Evolutionary conservation across 2,329 filamentous ascomycete species (phyloP), one percentile per base, ranked within the genome.

Genomic region (Curvularia verruculosa): DNA sequence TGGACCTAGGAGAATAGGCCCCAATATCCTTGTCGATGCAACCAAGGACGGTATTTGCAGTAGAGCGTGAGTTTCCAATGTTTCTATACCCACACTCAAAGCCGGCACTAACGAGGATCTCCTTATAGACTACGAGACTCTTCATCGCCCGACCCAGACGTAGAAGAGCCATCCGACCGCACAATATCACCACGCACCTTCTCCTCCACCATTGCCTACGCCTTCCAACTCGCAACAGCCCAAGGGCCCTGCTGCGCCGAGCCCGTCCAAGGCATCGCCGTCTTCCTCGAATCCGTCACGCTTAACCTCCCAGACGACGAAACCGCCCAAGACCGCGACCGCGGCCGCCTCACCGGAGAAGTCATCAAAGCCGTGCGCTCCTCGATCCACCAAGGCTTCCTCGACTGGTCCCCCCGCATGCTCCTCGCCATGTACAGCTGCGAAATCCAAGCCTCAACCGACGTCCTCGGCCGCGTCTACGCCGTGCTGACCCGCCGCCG

Each of bases 371-470:
- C 90, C 0, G 88, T 94, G 18, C 91, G 94, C 65, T 87, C 91
- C 44, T 85, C 88, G n/a, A 92, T 99, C 59, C 86, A 89, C 49
- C 83, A 88, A 62, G 94, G 89, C 21, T 96, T 98, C 81, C 82
- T 97, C 18, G 95, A 98, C 81, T 99, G 95, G 95, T 94, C 89
- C 37, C 91, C 95, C 0, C 88, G 95, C n/a, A 85, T 99, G 65
- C 87, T 98, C 80, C 86, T 99, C 43, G 95, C 95, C 49, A 98
- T 98, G 92, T 99, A 99, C 81, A 92, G 87, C 53, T 96, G 94
- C 75, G 95, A 98, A 75, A 98, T 99, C 70, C 95, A 98, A 83
- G 92, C 94, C 28, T 93, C 91, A 21, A 94, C 93, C 69, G 95
- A 98, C 77, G 95, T 98, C 40, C 87, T 99, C 5, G 95, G 95